Evolutionary conservation across 2,329 filamentous ascomycete genomes (phyloP).

Genomic region (Trichophyton benhamiae): DNA sequence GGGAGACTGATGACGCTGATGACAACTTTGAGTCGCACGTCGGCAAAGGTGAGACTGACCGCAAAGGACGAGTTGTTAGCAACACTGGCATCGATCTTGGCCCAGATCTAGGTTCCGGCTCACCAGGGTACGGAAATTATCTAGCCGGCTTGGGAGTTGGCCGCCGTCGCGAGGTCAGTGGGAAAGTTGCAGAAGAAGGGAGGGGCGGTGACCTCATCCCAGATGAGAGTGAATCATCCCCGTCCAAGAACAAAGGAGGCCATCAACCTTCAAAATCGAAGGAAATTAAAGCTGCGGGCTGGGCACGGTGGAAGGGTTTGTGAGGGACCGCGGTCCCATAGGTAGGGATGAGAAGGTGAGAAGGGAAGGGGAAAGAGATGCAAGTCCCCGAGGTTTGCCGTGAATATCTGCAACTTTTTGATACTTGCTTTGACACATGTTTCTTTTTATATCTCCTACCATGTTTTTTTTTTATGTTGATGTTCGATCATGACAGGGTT

Average conservation of each 20-base stretch:
- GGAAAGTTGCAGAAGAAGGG: slow-evolving; percentile 37
- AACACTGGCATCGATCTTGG: slow-evolving; percentile 31
- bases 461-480: neutral
- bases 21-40: slow-evolving; percentile 13
- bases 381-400: slow-evolving; percentile 7
- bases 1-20: slow-evolving; percentile 18
- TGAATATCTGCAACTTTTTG: neutral
- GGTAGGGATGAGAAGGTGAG: too few species aligned
- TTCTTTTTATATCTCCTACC: neutral
- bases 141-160: slow-evolving; percentile 34
- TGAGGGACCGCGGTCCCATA: slow-evolving; percentile 13
- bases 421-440: slow-evolving; percentile 5
- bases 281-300: slow-evolving; percentile 31
- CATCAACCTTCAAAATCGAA: slow-evolving; percentile 7
- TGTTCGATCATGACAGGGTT: neutral
- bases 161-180: slow-evolving; percentile 36
- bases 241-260: slow-evolving; percentile 11
- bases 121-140: slow-evolving; percentile 30
- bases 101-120: slow-evolving; percentile 18
- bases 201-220: slow-evolving; percentile 21
- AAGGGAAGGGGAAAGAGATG: neutral
- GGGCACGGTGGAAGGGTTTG: slow-evolving; percentile 36
- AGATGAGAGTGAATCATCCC: slow-evolving; percentile 12
- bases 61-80: slow-evolving; percentile 34
- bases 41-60: slow-evolving; percentile 22